Conservation (phyloP, 1,139 yeast genomes). For the Magnusiomyces ingens region DNA sequence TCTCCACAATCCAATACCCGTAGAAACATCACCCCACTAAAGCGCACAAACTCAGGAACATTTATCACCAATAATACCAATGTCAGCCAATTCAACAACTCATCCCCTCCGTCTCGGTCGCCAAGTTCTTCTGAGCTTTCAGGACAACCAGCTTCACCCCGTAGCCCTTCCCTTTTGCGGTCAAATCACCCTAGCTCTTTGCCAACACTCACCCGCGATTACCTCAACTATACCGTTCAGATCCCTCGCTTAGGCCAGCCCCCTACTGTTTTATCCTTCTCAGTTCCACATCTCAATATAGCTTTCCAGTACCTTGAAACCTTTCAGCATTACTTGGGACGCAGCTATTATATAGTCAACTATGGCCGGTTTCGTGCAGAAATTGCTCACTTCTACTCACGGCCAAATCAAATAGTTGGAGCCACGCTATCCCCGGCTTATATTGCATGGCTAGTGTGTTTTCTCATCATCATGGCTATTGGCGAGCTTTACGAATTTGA, state of each 20-base stretch:
- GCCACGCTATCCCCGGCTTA: neutral
- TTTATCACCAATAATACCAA: no score
- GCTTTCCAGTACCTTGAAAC: slow-evolving; percentile 71
- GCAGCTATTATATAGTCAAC: slow-evolving; percentile 80
- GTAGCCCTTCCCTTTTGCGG: no score
- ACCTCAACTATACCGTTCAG: neutral
- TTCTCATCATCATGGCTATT: slow-evolving; percentile 65
- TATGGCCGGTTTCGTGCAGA: slow-evolving; percentile 43
- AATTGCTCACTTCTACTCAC: slow-evolving; percentile 18
- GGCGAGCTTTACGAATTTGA: slow-evolving; percentile 65
- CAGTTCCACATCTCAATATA: slow-evolving; percentile 69
- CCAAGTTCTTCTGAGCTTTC: no score
- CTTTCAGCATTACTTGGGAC: slow-evolving; percentile 72
- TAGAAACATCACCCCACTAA: no score
- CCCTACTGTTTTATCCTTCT: slow-evolving; percentile 31
- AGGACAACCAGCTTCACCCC: no score
- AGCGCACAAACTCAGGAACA: no score
- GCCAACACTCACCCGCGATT: neutral
- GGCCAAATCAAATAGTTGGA: neutral
- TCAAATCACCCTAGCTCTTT: neutral
- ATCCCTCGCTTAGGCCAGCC: slow-evolving; percentile 2
- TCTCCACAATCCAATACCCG: no score
- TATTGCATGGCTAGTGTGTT: slow-evolving; percentile 60
- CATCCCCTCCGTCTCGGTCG: no score
- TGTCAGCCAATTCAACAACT: no score